Evolutionary conservation across 2,329 filamentous ascomycete species (phyloP), one percentile per base, ranked within the genome.

Genomic region (Colletotrichum incanum): DNA sequence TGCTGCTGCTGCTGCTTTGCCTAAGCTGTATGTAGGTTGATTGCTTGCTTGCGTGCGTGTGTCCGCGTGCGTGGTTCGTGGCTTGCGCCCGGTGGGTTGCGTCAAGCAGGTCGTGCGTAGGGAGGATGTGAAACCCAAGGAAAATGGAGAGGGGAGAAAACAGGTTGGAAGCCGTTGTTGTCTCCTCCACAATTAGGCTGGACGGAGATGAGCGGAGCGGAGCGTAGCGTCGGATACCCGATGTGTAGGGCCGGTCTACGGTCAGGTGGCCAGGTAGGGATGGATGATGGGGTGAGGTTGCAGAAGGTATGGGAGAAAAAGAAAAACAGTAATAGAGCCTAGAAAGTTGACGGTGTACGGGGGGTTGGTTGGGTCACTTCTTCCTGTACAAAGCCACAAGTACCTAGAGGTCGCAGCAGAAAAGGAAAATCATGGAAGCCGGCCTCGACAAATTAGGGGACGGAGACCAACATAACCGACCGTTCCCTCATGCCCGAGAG

Each of bases 91-190:
- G 66, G 50, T 69, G 50, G 59, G 70, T 67, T 64, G 65, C 70
- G 60, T 70, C 39, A 50, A 43, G 12, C 31, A 54, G 50, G 58
- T 72, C 52, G 69, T 65, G 58, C 45, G 65, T 56, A 26, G 39
- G 37, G 37, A 64, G n/a, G 49, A 61, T 61, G 65, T 72, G 70
- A 45, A 43, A 70, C 59, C 65, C 60, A 39, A 61, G 37, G 50
- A 55, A n/a, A 49, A 68, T 54, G 39, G 47, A 28, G 45, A 65
- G n/a, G 58, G 39, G 65, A 70, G 70, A 70, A 65, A 65, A 70
- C 60, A 55, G 66, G 54, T 52, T 65, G 39, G 60, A 34, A 31
- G 45, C 28, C 43, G 70, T 70, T 72, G 65, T 71, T 71, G 64
- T 49, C 70, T 72, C 70, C 54, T 72, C 66, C 65, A 39, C 65